These are phyloP conservation scores for Furcasterigmium furcatum DNA, from an alignment of 2,329 filamentous ascomycete genomes.

Conservation along the genomic window DNA sequence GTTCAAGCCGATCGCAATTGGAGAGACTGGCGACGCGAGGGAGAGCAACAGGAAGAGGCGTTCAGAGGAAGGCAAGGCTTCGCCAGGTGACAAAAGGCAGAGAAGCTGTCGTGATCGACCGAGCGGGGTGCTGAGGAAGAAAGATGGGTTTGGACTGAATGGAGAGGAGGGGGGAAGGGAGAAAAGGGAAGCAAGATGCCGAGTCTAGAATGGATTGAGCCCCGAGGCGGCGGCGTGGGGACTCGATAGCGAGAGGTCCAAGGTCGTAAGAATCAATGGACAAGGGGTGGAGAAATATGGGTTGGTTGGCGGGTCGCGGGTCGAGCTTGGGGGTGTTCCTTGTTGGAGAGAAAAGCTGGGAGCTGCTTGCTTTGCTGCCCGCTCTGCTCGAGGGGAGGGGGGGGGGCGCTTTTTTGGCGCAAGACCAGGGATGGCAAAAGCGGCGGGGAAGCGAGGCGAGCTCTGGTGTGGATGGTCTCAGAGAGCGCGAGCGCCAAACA, in stretches of 20 bases:
- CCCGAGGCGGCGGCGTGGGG: constrained; percentile 2
- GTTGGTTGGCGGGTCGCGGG: background rate
- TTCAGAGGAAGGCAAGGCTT: background rate
- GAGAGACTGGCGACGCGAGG: background rate
- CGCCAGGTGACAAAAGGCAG: background rate
- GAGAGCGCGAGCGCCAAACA: too few species aligned
- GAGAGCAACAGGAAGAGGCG: background rate
- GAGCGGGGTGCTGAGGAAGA: constrained; percentile 3
- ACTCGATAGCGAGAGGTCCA: constrained; percentile 1
- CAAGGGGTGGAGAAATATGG: constrained; percentile 1
- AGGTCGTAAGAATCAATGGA: constrained; percentile 1
- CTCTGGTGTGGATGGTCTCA: too few species aligned
- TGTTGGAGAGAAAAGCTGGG: background rate
- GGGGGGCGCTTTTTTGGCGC: too few species aligned
- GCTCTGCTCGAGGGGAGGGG: too few species aligned
- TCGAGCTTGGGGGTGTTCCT: background rate
- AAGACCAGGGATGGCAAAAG: background rate
- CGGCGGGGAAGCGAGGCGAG: background rate
- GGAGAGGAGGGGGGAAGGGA: constrained; percentile 1
- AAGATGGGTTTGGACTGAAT: background rate
- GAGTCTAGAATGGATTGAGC: constrained; percentile 5
- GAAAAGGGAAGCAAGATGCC: background rate
- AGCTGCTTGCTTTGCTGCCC: too few species aligned
- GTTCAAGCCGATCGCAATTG: background rate
- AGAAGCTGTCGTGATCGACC: background rate